A percentile compares a stretch with the other conserved stretches of the same genome.
These are phyloP conservation scores for Prunus mume DNA, from an alignment of 306 rosid genomes.

Conservation along the genomic window DNA sequence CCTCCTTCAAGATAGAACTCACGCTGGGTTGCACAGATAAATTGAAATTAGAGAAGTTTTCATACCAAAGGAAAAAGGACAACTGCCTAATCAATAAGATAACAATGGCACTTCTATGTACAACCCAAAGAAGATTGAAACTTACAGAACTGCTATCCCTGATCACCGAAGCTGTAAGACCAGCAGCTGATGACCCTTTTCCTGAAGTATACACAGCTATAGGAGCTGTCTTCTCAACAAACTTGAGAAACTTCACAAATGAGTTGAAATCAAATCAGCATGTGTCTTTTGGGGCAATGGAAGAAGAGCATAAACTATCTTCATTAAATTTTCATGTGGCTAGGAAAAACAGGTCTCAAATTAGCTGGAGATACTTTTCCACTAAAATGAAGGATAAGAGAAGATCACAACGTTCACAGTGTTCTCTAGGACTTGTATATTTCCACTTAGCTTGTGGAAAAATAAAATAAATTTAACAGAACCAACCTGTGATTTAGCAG, in stretches of 20 bases:
- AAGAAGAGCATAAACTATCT: slow-evolving; percentile 10
- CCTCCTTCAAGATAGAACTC: slow-evolving; percentile 99
- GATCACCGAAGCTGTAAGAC: slow-evolving; percentile 96
- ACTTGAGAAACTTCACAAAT: slow-evolving; percentile 78
- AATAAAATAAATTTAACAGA: neutral
- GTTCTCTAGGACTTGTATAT: slow-evolving; percentile 1
- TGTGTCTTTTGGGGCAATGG: neutral
- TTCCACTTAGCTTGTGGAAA: slow-evolving; percentile 11
- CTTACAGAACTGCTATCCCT: slow-evolving; percentile 82
- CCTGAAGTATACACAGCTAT: slow-evolving; percentile 97
- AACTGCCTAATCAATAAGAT: neutral
- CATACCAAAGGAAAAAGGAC: slow-evolving; percentile 4
- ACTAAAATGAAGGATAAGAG: neutral
- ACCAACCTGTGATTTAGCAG: slow-evolving; percentile 93
- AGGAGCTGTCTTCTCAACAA: slow-evolving; percentile 97
- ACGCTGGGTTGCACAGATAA: slow-evolving; percentile 51
- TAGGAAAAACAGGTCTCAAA: slow-evolving; percentile 1
- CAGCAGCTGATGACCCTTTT: slow-evolving; percentile 99
- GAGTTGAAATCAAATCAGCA: slow-evolving; percentile 31
- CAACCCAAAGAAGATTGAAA: slow-evolving; percentile 27
- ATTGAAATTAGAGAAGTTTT: slow-evolving; percentile 25
- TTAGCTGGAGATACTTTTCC: slow-evolving; percentile 9
- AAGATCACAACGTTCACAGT: slow-evolving; percentile 2
- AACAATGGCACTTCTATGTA: neutral
- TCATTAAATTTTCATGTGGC: slow-evolving; percentile 3